These are phyloP conservation scores for Metschnikowia peoriensis DNA, from an alignment of 805 yeast species.

Conservation along the genomic window DNA sequence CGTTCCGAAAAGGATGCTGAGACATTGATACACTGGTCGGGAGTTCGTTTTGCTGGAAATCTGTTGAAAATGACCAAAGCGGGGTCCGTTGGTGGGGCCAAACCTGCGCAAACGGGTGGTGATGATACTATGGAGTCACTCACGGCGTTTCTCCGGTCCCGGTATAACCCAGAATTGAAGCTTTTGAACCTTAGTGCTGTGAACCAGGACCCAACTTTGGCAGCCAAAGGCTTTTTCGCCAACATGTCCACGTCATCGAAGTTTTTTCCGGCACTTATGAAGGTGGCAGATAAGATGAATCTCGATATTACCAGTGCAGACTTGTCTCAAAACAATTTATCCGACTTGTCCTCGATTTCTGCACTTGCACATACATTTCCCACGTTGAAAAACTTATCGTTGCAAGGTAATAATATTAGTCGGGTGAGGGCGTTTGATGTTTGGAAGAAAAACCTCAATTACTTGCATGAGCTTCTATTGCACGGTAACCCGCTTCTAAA, in stretches of 20 bases:
- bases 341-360: conserved; percentile 57
- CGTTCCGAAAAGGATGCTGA: conserved; percentile 54
- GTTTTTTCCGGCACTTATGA: conserved; percentile 87
- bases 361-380: conserved; percentile 77
- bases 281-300: conserved; percentile 58
- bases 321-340: conserved; percentile 57
- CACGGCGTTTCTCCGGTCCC: conserved; percentile 54
- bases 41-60: conserved; percentile 80
- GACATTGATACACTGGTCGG: conserved; percentile 58
- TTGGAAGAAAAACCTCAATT: conserved; percentile 74
- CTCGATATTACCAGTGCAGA: conserved; percentile 70
- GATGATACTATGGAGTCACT: conserved; percentile 59
- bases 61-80: conserved; percentile 52
- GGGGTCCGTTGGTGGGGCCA: conserved; percentile 2
- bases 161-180: conserved; percentile 65
- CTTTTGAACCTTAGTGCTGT: conserved; percentile 70
- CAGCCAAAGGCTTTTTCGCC: conserved; percentile 62
- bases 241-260: conserved; percentile 64
- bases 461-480: conserved; percentile 73
- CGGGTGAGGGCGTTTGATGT: conserved; percentile 60
- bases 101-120: conserved; percentile 12
- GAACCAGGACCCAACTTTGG: conserved; percentile 60
- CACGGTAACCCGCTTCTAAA: conserved; percentile 71
- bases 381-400: conserved; percentile 68
- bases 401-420: conserved; percentile 70